phyloP scores from a whole-genome alignment of 2,329 filamentous ascomycete genomes.

The Chrysosporium queenslandicum region DNA sequence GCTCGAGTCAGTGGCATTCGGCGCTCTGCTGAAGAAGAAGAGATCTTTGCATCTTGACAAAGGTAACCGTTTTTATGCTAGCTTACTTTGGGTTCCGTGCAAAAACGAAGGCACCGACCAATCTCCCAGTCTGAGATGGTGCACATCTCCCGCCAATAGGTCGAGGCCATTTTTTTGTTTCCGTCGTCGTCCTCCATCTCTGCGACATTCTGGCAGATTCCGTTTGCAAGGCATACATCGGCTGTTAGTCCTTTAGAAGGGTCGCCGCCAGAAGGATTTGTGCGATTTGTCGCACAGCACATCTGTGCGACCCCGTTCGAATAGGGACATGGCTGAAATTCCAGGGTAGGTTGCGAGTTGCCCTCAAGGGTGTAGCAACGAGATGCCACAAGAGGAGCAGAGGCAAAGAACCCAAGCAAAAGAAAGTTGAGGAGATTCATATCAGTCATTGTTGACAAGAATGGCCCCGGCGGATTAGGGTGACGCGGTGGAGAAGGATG shows the following conservation, averaged over 20 bases:
- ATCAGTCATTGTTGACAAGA: neutral
- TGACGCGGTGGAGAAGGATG: no score
- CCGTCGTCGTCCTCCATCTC: neutral
- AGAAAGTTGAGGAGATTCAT: neutral
- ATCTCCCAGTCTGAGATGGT: neutral
- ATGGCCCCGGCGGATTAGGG: no score
- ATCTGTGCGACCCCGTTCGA: neutral
- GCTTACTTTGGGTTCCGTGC: neutral
- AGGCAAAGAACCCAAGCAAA: neutral
- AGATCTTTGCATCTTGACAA: no score
- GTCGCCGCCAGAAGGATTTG: neutral
- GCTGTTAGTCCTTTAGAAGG: neutral
- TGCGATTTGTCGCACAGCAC: neutral
- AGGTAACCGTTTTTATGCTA: no score
- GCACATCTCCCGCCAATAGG: neutral
- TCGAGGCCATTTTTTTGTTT: neutral
- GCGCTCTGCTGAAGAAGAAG: neutral
- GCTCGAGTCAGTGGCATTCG: neutral
- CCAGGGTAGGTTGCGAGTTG: neutral
- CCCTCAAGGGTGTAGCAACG: neutral
- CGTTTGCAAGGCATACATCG: neutral
- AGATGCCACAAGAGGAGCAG: neutral
- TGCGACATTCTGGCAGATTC: neutral
- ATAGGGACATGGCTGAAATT: neutral
- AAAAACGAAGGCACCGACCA: neutral